Evolutionary conservation across 495 filamentous ascomycete genomes (phyloP), one percentile per base, ranked within the genome.

Genomic region (Lasiosphaeria ovina): DNA sequence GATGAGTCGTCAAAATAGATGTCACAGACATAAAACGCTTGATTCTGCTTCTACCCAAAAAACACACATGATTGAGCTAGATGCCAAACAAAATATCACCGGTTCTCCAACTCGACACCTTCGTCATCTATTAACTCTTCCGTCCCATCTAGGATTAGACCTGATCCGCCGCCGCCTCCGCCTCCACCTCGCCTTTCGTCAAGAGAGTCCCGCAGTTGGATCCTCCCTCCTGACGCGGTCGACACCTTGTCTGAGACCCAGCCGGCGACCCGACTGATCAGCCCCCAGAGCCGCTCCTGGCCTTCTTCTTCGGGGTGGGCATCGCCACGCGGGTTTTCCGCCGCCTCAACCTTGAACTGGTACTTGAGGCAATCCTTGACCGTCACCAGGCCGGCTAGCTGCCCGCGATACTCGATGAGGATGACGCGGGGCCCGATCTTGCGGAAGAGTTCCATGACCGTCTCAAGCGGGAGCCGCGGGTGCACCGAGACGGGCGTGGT

Each of bases 341-440:
- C 85, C 51, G 91, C 92, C 69, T 98, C 94, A 3, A 91, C 91
- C 79, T 92, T 94, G 83, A 97, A 95, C 74, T 98, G 95, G 68
- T 95, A 98, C 73, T 95, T 97, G 58, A 98, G 75, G 62, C 95
- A 97, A 74, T 98, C 94, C 74, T 98, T 98, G 61, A 97, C 90
- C 0, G 94, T 98, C 10, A 98, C 91, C 5, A 98, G 79, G 3
- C 94, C 94, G 0, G 80, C 81, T 3, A 98, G 81, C 38, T 84
- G 82, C 31, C 94, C 94, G 51, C 88, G 87, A 68, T 96, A 88
- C 71, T 98, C 95, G 48, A 98, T 90, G 14, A 98, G 80, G 55
- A 98, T 91, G 11, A 97, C 92, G 2, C 95, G 86, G 3, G 94
- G 94, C 0, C 95, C 94, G 74, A 98, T 93, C 79, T 98, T 98